phyloP scores from a whole-genome alignment of 2,329 filamentous ascomycete species.

The Fusarium incarnatum region DNA sequence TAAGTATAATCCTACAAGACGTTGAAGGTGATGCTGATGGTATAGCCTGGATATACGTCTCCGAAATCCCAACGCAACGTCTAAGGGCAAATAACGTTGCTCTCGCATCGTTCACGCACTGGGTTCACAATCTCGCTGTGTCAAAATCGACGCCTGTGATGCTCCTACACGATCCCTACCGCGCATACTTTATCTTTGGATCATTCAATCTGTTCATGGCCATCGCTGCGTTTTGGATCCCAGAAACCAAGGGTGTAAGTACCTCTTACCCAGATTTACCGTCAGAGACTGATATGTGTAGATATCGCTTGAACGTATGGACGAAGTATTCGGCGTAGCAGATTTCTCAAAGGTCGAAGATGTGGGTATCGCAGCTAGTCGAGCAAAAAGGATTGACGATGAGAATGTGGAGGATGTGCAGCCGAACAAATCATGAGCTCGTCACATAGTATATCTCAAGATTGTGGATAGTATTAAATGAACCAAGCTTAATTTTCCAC shows the following conservation, averaged over 20 bases:
- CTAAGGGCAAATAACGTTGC: conserved; percentile 70
- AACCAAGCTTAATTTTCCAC: too few relatives aligned
- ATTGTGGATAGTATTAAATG: not conserved
- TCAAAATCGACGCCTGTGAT: conserved; percentile 70
- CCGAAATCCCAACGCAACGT: conserved; percentile 70
- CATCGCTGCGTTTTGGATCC: conserved; percentile 58
- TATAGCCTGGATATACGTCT: conserved; percentile 59
- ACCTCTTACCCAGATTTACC: rapidly evolving
- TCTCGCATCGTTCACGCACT: conserved; percentile 70
- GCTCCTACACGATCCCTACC: conserved; percentile 59
- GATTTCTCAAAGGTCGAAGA: conserved; percentile 36
- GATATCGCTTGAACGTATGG: conserved; percentile 39
- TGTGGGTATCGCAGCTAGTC: conserved; percentile 16
- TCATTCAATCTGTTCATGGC: conserved; percentile 69
- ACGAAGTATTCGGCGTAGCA: conserved; percentile 31
- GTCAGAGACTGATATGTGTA: not conserved
- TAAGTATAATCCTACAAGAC: conserved; percentile 52
- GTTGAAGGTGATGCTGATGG: too few relatives aligned
- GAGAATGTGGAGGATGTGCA: conserved; percentile 22
- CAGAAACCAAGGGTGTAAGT: conserved; percentile 68
- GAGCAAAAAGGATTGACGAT: conserved; percentile 23
- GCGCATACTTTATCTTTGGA: conserved; percentile 69
- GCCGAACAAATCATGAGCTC: not conserved
- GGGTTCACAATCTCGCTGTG: conserved; percentile 74
- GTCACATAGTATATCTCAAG: not conserved